Conservation (phyloP, 306 rosid genomes). For the Fragaria ananassa region DNA sequence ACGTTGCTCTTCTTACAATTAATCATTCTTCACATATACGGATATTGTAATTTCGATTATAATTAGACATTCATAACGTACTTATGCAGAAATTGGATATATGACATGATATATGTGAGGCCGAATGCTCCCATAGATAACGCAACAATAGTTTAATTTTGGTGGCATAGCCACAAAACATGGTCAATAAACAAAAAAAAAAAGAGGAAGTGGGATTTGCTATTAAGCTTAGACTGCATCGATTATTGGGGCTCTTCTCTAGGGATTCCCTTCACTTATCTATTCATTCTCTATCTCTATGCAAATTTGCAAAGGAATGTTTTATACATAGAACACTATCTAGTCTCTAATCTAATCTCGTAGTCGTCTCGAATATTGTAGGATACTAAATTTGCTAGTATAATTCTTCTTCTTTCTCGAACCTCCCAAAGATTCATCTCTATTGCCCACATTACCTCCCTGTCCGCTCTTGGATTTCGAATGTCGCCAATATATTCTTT, state of each 20-base stretch:
- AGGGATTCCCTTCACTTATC: constrained; percentile 68
- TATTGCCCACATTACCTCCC: constrained; percentile 36
- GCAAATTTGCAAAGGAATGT: constrained; percentile 39
- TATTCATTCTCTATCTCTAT: constrained; percentile 26
- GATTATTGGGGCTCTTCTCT: constrained; percentile 49
- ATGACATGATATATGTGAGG: background rate
- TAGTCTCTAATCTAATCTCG: background rate
- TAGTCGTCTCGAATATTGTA: constrained; percentile 9
- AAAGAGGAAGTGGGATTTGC: constrained; percentile 62
- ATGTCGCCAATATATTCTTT: constrained; percentile 46
- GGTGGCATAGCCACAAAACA: background rate
- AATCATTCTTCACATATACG: background rate
- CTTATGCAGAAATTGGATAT: background rate
- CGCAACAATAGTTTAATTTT: background rate
- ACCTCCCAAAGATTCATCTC: constrained; percentile 62
- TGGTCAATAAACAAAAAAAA: background rate
- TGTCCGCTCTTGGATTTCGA: constrained; percentile 59
- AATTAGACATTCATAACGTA: background rate
- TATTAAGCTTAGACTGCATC: constrained; percentile 32
- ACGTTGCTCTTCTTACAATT: background rate
- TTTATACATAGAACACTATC: constrained; percentile 24
- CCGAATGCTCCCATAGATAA: background rate
- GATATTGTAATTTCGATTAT: background rate
- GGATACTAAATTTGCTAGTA: background rate
- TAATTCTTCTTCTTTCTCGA: constrained; percentile 34